These are phyloP conservation scores for Calonectria naviculata DNA, from an alignment of 2,329 filamentous ascomycete genomes.

Conservation along the genomic window DNA sequence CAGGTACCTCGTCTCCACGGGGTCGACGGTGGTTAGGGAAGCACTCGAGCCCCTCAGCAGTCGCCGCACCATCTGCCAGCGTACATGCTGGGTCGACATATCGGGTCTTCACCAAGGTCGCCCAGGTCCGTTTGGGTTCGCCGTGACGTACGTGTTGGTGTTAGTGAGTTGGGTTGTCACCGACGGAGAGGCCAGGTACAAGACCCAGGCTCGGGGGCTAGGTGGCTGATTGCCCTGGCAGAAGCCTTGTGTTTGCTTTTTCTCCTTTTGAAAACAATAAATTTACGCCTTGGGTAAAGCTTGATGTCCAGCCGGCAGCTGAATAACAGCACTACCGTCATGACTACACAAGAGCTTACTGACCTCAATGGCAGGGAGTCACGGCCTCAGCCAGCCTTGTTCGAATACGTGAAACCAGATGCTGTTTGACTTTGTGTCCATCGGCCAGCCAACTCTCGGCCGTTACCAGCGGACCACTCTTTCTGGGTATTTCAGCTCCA, in stretches of 20 bases:
- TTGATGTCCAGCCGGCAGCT: not conserved
- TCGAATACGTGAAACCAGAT: not conserved
- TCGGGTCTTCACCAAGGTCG: not conserved
- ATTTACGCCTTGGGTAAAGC: not conserved
- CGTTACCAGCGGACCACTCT: not conserved
- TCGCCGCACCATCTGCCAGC: slow-evolving; percentile 16
- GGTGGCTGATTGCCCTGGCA: not conserved
- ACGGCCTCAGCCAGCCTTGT: not conserved
- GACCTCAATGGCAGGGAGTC: not conserved
- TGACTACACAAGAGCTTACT: not conserved
- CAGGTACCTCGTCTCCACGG: slow-evolving; percentile 11
- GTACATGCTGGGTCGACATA: slow-evolving; percentile 10
- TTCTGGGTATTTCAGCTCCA: not conserved
- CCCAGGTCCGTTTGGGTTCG: not conserved
- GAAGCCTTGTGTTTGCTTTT: not conserved
- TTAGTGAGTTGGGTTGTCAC: not conserved
- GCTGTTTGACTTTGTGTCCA: not conserved
- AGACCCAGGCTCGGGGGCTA: not conserved
- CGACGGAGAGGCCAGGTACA: not conserved
- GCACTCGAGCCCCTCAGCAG: not conserved
- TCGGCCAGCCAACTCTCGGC: not conserved
- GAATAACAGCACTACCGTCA: not conserved
- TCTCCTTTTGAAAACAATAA: not conserved
- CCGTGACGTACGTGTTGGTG: not conserved
- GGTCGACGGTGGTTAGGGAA: not conserved